Evolutionary conservation across 129 eudicot species (phyloP).

Genomic region (Helianthus tuberosus): DNA sequence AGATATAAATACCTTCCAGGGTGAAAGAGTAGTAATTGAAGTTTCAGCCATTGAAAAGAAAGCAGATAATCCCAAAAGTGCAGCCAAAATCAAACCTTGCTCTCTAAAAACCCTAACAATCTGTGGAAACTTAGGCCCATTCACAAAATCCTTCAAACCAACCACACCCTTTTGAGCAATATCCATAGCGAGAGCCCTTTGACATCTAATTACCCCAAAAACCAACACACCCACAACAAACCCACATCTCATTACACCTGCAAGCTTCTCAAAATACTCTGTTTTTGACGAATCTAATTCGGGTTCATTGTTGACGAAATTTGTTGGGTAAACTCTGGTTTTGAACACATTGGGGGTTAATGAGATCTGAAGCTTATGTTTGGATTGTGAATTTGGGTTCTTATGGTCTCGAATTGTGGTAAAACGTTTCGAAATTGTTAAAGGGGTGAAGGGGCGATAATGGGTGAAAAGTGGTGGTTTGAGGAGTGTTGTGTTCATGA

Average conservation of each 20-base stretch:
- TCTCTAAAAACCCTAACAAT: conserved; percentile 53
- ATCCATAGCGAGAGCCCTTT: conserved; percentile 50
- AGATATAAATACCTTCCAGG: conserved; percentile 60
- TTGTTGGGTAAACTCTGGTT: conserved; percentile 20
- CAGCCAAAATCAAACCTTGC: conserved; percentile 69
- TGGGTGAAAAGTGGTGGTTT: conserved; percentile 31
- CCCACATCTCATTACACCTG: conserved; percentile 46
- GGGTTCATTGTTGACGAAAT: background rate
- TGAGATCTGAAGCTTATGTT: conserved; percentile 19
- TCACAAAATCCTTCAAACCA: conserved; percentile 43
- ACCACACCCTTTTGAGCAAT: conserved; percentile 33
- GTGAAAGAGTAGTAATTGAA: conserved; percentile 70
- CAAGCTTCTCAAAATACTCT: conserved; percentile 21
- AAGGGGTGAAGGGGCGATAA: conserved; percentile 7
- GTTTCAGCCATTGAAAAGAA: conserved; percentile 81
- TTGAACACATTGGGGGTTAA: background rate
- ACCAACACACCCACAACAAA: conserved; percentile 44
- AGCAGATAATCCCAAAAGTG: conserved; percentile 66
- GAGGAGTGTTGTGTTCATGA: conserved; percentile 37
- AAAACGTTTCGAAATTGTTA: too few relatives aligned
- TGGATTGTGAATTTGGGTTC: background rate
- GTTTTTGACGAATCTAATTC: conserved; percentile 3
- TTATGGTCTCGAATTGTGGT: too few relatives aligned
- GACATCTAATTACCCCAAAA: conserved; percentile 51
- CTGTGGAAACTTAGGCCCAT: conserved; percentile 53